Conservation (phyloP, 352 stramenopile genomes). For the Phytophthora constricta region DNA sequence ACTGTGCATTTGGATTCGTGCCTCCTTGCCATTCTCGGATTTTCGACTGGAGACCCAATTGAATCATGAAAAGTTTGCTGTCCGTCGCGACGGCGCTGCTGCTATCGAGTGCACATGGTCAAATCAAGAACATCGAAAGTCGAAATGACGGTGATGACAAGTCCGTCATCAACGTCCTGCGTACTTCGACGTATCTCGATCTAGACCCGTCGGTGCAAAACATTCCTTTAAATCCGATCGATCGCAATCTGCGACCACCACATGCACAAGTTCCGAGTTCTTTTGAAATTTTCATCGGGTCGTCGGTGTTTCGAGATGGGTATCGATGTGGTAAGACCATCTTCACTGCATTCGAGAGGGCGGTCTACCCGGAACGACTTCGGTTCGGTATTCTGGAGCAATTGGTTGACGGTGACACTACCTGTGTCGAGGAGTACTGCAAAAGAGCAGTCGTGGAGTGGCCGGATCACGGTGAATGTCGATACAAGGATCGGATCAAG, state of each 20-base stretch:
- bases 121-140: too few species aligned
- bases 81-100: slow-evolving; percentile 7
- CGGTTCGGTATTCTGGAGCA: slow-evolving; percentile 85
- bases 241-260: slow-evolving; percentile 52
- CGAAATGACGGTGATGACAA: slow-evolving; percentile 7
- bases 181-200: slow-evolving; percentile 43
- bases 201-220: slow-evolving; percentile 75
- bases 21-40: slow-evolving; percentile 15
- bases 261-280: slow-evolving; percentile 46
- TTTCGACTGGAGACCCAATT: background rate
- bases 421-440: slow-evolving; percentile 77
- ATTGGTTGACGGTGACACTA: slow-evolving; percentile 64
- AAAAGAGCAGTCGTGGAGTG: slow-evolving; percentile 64
- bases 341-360: slow-evolving; percentile 71
- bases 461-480: slow-evolving; percentile 59
- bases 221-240: slow-evolving; percentile 44
- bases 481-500: slow-evolving; percentile 62
- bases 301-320: slow-evolving; percentile 81
- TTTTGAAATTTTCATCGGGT: slow-evolving; percentile 70
- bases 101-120: slow-evolving; percentile 1
- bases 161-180: slow-evolving; percentile 47
- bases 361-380: slow-evolving; percentile 61
- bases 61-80: slow-evolving; percentile 16
- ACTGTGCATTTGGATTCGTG: too few species aligned
- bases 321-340: slow-evolving; percentile 79